Evolutionary conservation across 208 protist species (phyloP), one percentile per base, ranked within the genome.

Genomic region (Acanthamoeba pearcei): DNA sequence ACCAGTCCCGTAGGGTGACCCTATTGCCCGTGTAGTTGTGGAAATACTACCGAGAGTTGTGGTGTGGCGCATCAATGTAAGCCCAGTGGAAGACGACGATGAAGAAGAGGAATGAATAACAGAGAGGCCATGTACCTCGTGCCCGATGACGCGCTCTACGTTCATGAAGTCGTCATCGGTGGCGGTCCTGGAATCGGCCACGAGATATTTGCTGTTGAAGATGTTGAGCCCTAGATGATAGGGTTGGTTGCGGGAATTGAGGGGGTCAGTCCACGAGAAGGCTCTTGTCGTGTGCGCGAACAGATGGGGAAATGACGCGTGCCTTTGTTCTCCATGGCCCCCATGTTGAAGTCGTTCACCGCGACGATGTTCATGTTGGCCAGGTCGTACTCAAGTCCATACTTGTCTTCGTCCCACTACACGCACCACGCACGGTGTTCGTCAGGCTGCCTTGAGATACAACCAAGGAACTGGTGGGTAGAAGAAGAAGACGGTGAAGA

Each of bases 321-420:
- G n/a, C 94, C 82, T 93, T 97, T 97, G 95, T 97, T 97, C 91
- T 97, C 97, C 97, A 97, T 97, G 35, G 97, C 97, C 5, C 97
- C 97, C 90, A 96, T 96, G 91, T 97, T 97, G 95, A 97, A 97
- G 83, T 97, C 96, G 70, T 93, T 83, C 38, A 97, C 95, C 10
- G 96, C 97, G 51, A 98, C 96, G 72, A 97, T 95, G 80, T 96
- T 70, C 91, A 95, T 97, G 35, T 97, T 29, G 53, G 96, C 95
- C 13, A 97, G 88, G 72, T 98, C 97, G 66, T 97, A 97, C 86
- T 98, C 97, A 49, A 90, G 95, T 10, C 97, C 97, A 88, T 92
- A 97, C 22, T 27, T 32, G 57, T 97, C 96, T 72, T 97, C 97
- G 95, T 98, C 97, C 97, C 97, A 97, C 57, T 76, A n/a, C 15